Conservation (phyloP, 805 yeast species). For the Hemisphaericaspora nanyangensis region DNA sequence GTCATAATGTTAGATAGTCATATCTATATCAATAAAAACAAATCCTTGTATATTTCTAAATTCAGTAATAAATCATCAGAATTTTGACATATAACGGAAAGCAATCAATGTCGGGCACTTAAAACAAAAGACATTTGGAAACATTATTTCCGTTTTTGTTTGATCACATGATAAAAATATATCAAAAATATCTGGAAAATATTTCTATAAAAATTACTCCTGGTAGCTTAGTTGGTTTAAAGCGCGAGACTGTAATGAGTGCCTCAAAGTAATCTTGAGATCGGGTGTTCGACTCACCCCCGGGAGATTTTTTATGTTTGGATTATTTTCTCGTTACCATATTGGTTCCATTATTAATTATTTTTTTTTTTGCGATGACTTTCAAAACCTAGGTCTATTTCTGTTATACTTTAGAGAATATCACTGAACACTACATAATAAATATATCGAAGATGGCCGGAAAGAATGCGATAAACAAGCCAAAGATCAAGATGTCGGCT, state of each 20-base stretch:
- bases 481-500: slow-evolving; percentile 54
- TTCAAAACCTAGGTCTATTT: background rate
- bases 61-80: too few species aligned
- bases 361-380: slow-evolving; percentile 2
- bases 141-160: too few species aligned
- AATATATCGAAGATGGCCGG: slow-evolving; percentile 10
- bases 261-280: slow-evolving; percentile 40
- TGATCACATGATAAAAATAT: background rate
- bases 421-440: background rate
- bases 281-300: slow-evolving; percentile 50
- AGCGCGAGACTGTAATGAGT: slow-evolving; percentile 45
- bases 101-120: too few species aligned
- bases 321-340: slow-evolving; percentile 1
- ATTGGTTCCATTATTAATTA: background rate
- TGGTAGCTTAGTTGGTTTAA: slow-evolving; percentile 48
- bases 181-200: background rate
- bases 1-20: too few species aligned
- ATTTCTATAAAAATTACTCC: slow-evolving; percentile 27
- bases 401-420: too few species aligned
- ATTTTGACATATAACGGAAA: too few species aligned
- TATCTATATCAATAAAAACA: too few species aligned
- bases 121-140: too few species aligned
- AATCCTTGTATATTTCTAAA: too few species aligned
- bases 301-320: slow-evolving; percentile 32
- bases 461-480: slow-evolving; percentile 77